Percentiles rank a stretch among this genome's conserved stretches.
phyloP scores from a whole-genome alignment of 176 grass and related monocot species.

The Areca catechu region DNA sequence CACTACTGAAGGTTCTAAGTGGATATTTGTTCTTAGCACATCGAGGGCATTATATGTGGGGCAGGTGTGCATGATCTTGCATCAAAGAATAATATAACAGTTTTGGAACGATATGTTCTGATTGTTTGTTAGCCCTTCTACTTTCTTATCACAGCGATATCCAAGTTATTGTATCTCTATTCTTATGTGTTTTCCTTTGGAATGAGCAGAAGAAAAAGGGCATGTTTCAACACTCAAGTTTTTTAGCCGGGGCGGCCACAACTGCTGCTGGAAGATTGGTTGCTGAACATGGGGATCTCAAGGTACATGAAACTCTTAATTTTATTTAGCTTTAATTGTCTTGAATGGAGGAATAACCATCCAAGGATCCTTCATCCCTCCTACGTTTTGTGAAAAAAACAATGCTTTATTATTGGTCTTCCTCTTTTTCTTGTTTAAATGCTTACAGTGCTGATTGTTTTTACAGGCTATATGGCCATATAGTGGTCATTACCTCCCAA shows the following conservation, averaged over 20 bases:
- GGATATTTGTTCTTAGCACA: constrained; percentile 98
- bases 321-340: too few species aligned
- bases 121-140: too few species aligned
- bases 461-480: constrained; percentile 92
- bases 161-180: too few species aligned
- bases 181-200: neutral
- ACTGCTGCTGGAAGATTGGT: constrained; percentile 82
- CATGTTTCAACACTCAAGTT: constrained; percentile 95
- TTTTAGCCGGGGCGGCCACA: constrained; percentile 74
- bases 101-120: too few species aligned
- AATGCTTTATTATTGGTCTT: too few species aligned
- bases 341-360: too few species aligned
- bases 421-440: neutral
- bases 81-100: neutral
- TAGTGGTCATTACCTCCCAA: constrained; percentile 91
- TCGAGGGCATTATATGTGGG: constrained; percentile 63
- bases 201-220: constrained; percentile 86
- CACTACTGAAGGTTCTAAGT: constrained; percentile 71
- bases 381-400: neutral
- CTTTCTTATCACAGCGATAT: too few species aligned
- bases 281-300: constrained; percentile 55
- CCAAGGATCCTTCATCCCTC: too few species aligned
- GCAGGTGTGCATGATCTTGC: constrained; percentile 30
- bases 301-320: constrained; percentile 26
- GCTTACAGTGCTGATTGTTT: constrained; percentile 4